Base-by-base conservation (phyloP, 148 eudicot genomes). In the Silene uniflora region DNA sequence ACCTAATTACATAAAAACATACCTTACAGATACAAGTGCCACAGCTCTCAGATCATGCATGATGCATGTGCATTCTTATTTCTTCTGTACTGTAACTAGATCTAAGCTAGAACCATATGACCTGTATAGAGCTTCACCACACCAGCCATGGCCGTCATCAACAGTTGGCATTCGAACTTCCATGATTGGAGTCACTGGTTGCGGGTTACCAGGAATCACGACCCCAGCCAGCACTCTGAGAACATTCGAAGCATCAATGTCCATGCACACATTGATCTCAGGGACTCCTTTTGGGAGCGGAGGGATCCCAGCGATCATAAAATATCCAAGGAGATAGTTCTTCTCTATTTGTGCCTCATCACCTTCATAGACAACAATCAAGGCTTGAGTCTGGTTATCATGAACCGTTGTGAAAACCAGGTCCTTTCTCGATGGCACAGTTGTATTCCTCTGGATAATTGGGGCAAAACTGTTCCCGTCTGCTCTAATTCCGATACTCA, bases 81-180 rank as follows among this genome's bases (percentile, higher is more conserved):
- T 86, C 80, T 84, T 87, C 68, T 84, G 87, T 78, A 91, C 76
- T 2, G 84, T 74, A 19, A 87, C 79, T 68, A 93, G 76, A 66
- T 91, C 97, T 74, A 89, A 56, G 27, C 77, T 85, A 11, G 94
- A 86, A 10, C 89, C 93, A 55, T 88, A 87, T 62, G 84, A 80
- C 42, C 79, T 75, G 42, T 79, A 56, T 61, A 93, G 81, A 71
- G 97, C 98, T 71, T 89, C 90, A 54, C 88, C 95, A 64, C 92
- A 91, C 94, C 97, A 91, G 0, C 92, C 98, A 76, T 91, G 93
- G 5, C 97, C 94, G 71, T 90, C 94, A 69, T 93, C 97, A 21
- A 91, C 88, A 10, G 88, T 91, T 4, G 97, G 98, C 98, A 93
- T 93, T 73, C 95, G 84, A 23, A 91, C 98, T 79, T 93, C 97